Percentiles rank a stretch among this genome's conserved stretches.
These are phyloP conservation scores for Cetradonia linearis DNA, from an alignment of 495 filamentous ascomycete genomes.

Conservation along the genomic window DNA sequence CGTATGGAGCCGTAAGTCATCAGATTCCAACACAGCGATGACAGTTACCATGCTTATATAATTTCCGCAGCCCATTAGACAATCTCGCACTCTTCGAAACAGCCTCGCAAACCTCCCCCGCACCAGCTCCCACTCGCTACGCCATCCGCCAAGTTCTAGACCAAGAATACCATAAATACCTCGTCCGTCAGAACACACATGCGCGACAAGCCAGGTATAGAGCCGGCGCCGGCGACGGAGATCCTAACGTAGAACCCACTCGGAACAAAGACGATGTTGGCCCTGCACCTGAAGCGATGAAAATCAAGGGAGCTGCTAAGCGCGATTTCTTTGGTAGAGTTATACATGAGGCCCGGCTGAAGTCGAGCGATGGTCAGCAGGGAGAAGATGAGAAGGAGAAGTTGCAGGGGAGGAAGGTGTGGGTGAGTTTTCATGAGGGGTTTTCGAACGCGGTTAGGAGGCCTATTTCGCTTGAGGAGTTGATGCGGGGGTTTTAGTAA, in stretches of 20 bases:
- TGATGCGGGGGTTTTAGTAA: constrained; percentile 52
- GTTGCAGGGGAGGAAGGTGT: constrained; percentile 52
- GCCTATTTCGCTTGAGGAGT: constrained; percentile 74
- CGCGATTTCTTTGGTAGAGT: constrained; percentile 85
- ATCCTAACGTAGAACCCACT: constrained; percentile 25
- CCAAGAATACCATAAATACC: constrained; percentile 68
- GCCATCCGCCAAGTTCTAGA: constrained; percentile 88
- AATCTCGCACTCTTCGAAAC: constrained; percentile 53
- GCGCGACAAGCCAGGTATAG: constrained; percentile 46
- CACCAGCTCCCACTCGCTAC: constrained; percentile 62
- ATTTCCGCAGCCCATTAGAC: constrained; percentile 61
- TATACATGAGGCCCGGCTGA: constrained; percentile 39
- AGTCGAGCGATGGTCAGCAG: constrained; percentile 30
- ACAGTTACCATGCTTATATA: constrained; percentile 26
- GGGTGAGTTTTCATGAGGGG: constrained; percentile 95
- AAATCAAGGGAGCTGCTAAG: constrained; percentile 43
- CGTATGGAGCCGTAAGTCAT: constrained; percentile 83
- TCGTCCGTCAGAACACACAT: constrained; percentile 47
- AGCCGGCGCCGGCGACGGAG: constrained; percentile 25
- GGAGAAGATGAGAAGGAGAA: constrained; percentile 23
- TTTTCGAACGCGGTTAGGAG: constrained; percentile 93
- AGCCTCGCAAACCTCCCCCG: constrained; percentile 19
- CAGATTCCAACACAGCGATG: not conserved
- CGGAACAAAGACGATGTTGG: constrained; percentile 31
- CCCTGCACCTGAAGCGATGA: constrained; percentile 23